phyloP scores from a whole-genome alignment of 495 filamentous ascomycete genomes.

The Pyronema omphalodes region DNA sequence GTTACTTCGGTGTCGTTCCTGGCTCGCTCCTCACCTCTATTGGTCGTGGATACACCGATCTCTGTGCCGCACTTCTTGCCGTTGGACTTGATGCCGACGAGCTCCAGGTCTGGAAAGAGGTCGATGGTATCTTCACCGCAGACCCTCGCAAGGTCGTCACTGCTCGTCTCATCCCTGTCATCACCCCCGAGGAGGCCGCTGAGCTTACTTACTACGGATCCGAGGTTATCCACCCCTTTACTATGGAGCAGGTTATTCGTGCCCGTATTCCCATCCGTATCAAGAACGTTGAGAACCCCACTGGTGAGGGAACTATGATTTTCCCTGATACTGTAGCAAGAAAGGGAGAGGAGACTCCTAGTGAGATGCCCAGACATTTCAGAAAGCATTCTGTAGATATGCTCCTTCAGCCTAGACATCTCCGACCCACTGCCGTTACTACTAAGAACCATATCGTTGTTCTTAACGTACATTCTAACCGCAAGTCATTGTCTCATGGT shows the following conservation, averaged over 20 bases:
- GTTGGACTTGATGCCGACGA: slow-evolving; percentile 59
- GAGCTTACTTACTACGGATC: slow-evolving; percentile 75
- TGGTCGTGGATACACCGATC: slow-evolving; percentile 77
- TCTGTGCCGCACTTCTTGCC: slow-evolving; percentile 65
- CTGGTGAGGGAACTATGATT: slow-evolving; percentile 72
- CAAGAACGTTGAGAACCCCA: slow-evolving; percentile 94
- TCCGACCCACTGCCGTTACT: slow-evolving; percentile 80
- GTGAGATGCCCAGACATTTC: slow-evolving; percentile 14
- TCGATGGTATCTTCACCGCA: slow-evolving; percentile 76
- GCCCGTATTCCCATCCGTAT: slow-evolving; percentile 74
- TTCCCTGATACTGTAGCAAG: slow-evolving; percentile 26
- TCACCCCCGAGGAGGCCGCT: slow-evolving; percentile 71
- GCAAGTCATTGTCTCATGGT: slow-evolving; percentile 70
- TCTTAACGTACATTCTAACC: slow-evolving; percentile 94
- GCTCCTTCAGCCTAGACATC: slow-evolving; percentile 33
- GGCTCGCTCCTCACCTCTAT: slow-evolving; percentile 40
- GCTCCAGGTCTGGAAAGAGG: slow-evolving; percentile 83
- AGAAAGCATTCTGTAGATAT: slow-evolving; percentile 9
- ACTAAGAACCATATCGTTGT: slow-evolving; percentile 90
- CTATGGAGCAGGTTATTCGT: slow-evolving; percentile 94
- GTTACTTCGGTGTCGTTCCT: slow-evolving; percentile 65
- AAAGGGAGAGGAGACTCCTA: slow-evolving; percentile 23
- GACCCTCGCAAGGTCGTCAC: slow-evolving; percentile 76
- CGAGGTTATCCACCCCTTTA: slow-evolving; percentile 86
- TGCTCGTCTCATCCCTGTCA: slow-evolving; percentile 50